Base-by-base conservation (phyloP, 768 basidiomycete genomes). In the Podaxis rugospora region DNA sequence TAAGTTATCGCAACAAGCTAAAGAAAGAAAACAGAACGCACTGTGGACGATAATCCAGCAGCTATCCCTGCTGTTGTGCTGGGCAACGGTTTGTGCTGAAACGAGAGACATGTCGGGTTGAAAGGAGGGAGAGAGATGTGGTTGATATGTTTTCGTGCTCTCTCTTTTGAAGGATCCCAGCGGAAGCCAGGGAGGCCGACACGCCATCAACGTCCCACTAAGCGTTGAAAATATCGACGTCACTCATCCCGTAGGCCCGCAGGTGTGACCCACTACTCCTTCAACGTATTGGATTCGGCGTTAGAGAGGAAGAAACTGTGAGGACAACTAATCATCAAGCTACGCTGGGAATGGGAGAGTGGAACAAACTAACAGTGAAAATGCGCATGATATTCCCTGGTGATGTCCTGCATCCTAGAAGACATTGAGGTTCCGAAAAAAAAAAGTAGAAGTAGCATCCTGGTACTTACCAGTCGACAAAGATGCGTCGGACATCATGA, bases 31-130 rank as follows among this genome's bases (percentile, higher is more conserved):
- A 10, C 11, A 14, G n/a, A 35, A 51, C 77, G 40, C 63, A 88
- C 90, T 88, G 65, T 93, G 90, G 0, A 94, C 88, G 59, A 94
- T 92, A 61, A 93, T 92, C 74, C 74, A 75, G 63, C 74, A 75
- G 53, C 73, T 75, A 40, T 74, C 68, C 14, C 71, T 63, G 51
- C 35, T 69, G 62, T 71, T 69, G 56, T 75, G 74, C 55, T 68
- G 62, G 28, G 73, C 70, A 25, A 75, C 69, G 18, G 52, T 28
- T 18, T 61, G 59, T 53, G 59, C 32, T 35, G 59, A 50, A 36
- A 61, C 37, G 37, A 61, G 27, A 28, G 59, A 54, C 53, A 61
- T 61, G 35, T n/a, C 25, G 14, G 13, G 14, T 18, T 39, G 13
- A 36, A 4, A 13, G 25, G 40, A 18, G 59, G 16, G 16, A 11